These are phyloP conservation scores for Panaeolus papilionaceus DNA, from an alignment of 768 basidiomycete species.

Conservation along the genomic window DNA sequence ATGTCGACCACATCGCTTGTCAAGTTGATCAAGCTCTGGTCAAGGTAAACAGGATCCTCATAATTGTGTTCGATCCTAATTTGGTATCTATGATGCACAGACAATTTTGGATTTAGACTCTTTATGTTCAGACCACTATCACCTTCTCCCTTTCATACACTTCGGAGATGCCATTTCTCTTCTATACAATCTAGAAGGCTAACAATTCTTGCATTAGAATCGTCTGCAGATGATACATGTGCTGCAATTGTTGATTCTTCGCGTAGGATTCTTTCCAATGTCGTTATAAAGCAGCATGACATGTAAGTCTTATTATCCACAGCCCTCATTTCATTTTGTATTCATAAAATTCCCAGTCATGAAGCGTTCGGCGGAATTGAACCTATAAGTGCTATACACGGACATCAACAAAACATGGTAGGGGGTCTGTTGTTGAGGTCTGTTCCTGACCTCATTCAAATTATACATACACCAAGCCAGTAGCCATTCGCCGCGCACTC, in stretches of 20 bases:
- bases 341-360: conserved; percentile 47
- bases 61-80: conserved; percentile 4
- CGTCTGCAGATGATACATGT: conserved; percentile 94
- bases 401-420: conserved; percentile 85
- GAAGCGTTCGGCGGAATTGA: conserved; percentile 76
- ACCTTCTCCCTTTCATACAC: background rate
- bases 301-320: conserved; percentile 44
- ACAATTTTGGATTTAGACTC: background rate
- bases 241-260: conserved; percentile 83
- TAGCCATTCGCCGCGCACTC: conserved; percentile 73
- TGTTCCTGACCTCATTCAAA: background rate
- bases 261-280: conserved; percentile 77
- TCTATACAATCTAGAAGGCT: conserved; percentile 39
- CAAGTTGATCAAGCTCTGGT: conserved; percentile 12
- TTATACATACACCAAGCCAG: conserved; percentile 55
- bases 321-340: conserved; percentile 8
- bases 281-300: conserved; percentile 83
- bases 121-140: conserved; percentile 15
- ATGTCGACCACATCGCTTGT: conserved; percentile 36
- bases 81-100: background rate
- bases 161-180: conserved; percentile 9
- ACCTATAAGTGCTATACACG: conserved; percentile 75
- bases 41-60: background rate
- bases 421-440: background rate
- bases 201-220: conserved; percentile 80